Evolutionary conservation across 805 yeast species (phyloP), one percentile per base, ranked within the genome.

Genomic region (Candida ficus): DNA sequence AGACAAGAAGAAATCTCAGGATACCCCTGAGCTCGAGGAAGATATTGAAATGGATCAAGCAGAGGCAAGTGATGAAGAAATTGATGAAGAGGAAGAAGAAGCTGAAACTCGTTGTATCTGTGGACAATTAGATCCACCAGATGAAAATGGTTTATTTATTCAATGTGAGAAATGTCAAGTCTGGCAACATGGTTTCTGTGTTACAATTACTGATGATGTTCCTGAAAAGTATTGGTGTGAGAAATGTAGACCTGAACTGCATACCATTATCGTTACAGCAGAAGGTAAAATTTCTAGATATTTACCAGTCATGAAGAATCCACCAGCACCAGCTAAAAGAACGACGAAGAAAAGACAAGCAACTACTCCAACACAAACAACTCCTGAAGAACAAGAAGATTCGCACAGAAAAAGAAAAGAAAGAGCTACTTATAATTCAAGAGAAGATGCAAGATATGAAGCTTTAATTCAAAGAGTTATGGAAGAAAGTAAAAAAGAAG

Each of bases 151-250:
- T 3, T 68, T 83, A 37, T 84, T 76, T 56, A 84, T 84, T 49
- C 93, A 84, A 55, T 84, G 95, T 70, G 99, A 93, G 55, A 73
- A 75, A 47, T 91, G 99, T 65, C 79, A 86, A 16, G 96, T 83
- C 7, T 91, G 99, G 99, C 99, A 91, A 62, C 99, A 91, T 60
- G 98, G 97, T 2, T 87, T 71, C 63, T 91, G 99, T 67, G 96
- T 91, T 28, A 95, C 96, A 1, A 78, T 91, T 43, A 32, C 37
- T 5, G 40, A 33, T 40, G 78, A 76, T 37, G 86, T 88, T 2
- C 96, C 97, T 4, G 97, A 91, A 42, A 86, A 86, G 61, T 91
- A 93, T 62, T 88, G 90, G 86, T 91, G 99, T 69, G 99, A 91
- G 60, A 63, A 66, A 49, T 91, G 99, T 66, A 77, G 80, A 47